Base-by-base conservation (phyloP, 768 basidiomycete genomes). In the Chiua virens region DNA sequence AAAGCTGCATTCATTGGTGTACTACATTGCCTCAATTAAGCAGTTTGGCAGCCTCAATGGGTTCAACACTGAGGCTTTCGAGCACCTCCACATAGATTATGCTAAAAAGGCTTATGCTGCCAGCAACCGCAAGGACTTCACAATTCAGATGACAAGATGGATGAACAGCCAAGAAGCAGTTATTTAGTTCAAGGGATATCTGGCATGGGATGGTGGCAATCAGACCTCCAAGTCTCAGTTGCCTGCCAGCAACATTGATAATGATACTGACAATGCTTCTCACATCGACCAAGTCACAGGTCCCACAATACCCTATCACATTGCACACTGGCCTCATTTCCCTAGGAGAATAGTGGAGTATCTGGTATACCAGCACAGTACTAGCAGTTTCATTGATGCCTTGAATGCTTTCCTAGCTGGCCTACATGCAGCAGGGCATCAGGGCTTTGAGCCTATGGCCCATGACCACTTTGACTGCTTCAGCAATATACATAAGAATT, bases 1-100 rank as follows among this genome's bases (percentile, higher is more conserved):
- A 0, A 77, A 76, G 41, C 47, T 73, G 3, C 72, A 74, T 47
- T 61, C 50, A 8, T 22, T 65, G 7, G 22, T 44, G 1, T 71
- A 74, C 40, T 73, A 73, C 47, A 30, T 42, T 0, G n/a, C 50
- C 0, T 41, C 44, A 0, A 72, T 75, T 17, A 48, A 61, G 35
- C 34, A 53, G 13, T 60, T 60, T 46, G 71, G 68, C 8, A 66
- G 62, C 8, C 53, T 61, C 0, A 69, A 73, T 45, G 69, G 68
- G 44, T 70, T 60, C 56, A 70, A 70, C 49, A 73, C 68, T 0
- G 74, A 77, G 52, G 22, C 39, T 0, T 52, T 68, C 0, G 73
- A 77, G 55, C 66, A 67, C 0, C 63, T 79, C 1, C 78, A 79
- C 47, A 28, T 28, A 2, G 67, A 78, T 56, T 69, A 63, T 39